Evolutionary conservation across 805 yeast genomes (phyloP).

Genomic region (Metschnikowia amazonensis): DNA sequence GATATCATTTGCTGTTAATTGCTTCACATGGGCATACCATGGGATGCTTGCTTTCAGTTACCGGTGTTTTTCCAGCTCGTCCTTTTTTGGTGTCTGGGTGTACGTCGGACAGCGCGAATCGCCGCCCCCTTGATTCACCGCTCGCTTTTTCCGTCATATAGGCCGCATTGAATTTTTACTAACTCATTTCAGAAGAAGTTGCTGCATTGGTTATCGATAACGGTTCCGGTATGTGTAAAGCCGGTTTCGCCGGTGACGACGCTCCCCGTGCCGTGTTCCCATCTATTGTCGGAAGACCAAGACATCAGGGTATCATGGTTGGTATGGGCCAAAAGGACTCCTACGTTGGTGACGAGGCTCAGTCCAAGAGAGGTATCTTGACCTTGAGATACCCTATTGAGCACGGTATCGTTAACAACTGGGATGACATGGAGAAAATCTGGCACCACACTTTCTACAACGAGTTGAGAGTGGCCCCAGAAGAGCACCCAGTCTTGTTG

Average conservation of each 20-base stretch:
- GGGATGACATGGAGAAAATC: constrained; percentile 99
- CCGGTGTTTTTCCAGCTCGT: neutral
- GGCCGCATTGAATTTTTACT: constrained; percentile 11
- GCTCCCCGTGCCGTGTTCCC: constrained; percentile 99
- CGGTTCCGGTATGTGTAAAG: constrained; percentile 99
- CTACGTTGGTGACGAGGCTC: constrained; percentile 99
- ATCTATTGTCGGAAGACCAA: constrained; percentile 99
- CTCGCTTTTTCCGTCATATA: neutral
- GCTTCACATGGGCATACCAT: neutral
- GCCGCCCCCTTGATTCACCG: constrained; percentile 2
- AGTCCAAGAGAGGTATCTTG: constrained; percentile 99
- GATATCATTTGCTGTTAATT: neutral
- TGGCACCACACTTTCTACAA: constrained; percentile 99
- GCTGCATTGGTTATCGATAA: constrained; percentile 87
- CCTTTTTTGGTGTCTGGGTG: constrained; percentile 5
- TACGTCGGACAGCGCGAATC: constrained; percentile 2
- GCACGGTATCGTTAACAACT: constrained; percentile 99
- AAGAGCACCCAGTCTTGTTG: constrained; percentile 98
- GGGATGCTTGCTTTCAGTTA: neutral
- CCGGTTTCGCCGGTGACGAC: constrained; percentile 99
- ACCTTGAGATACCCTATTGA: constrained; percentile 98
- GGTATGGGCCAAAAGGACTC: constrained; percentile 99
- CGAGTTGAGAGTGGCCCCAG: constrained; percentile 99
- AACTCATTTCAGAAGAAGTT: constrained; percentile 41
- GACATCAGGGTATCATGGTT: constrained; percentile 99